Conservation (phyloP, 2,329 filamentous ascomycete species). For the Colletotrichum chlorophyti region DNA sequence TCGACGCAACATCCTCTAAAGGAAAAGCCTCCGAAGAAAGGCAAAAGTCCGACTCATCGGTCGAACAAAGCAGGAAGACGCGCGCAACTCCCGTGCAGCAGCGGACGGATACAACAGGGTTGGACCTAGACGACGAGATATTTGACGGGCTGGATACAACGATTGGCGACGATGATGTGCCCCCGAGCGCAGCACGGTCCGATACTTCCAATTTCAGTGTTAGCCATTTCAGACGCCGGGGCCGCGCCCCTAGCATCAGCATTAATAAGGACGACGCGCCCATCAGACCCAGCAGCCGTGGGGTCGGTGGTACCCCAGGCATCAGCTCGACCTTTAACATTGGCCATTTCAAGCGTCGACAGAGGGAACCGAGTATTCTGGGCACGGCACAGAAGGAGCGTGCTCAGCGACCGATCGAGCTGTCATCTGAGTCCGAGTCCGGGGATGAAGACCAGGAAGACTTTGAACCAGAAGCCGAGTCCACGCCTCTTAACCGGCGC, state of each 20-base stretch:
- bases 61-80: slow-evolving; percentile 46
- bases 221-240: slow-evolving; percentile 51
- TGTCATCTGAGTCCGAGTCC: slow-evolving; percentile 27
- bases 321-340: slow-evolving; percentile 61
- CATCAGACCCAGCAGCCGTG: slow-evolving; percentile 60
- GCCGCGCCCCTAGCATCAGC: slow-evolving; percentile 54
- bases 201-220: slow-evolving; percentile 55
- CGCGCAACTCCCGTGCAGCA: slow-evolving; percentile 41
- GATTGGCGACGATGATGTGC: slow-evolving; percentile 49
- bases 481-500: slow-evolving; percentile 66
- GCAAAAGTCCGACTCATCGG: slow-evolving; percentile 40
- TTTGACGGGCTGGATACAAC: slow-evolving; percentile 49
- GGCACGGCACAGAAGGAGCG: slow-evolving; percentile 55
- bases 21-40: slow-evolving; percentile 31
- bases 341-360: slow-evolving; percentile 62
- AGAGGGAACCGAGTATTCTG: slow-evolving; percentile 67
- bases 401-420: slow-evolving; percentile 30
- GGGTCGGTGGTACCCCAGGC: slow-evolving; percentile 52
- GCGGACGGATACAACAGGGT: slow-evolving; percentile 51
- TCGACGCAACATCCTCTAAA: slow-evolving; percentile 38
- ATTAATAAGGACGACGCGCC: slow-evolving; percentile 57
- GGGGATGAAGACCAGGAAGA: slow-evolving; percentile 38
- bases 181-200: slow-evolving; percentile 42
- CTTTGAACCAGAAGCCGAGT: slow-evolving; percentile 70
- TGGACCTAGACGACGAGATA: slow-evolving; percentile 56